Conservation (phyloP, 176 grass and related monocot genomes). For the Coix lacrymajobi region DNA sequence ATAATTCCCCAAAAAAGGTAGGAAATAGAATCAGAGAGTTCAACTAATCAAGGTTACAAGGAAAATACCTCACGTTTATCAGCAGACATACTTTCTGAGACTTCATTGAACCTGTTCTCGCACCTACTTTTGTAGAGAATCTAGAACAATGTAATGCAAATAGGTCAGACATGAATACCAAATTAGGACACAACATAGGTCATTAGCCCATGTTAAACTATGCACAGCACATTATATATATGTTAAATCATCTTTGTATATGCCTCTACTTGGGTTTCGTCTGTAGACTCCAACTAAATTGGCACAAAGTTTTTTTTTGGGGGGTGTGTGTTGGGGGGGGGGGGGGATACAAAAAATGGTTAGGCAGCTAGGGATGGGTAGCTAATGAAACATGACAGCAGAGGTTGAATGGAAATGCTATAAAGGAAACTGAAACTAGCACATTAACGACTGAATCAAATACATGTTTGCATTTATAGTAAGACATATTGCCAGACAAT, state of each 20-base stretch:
- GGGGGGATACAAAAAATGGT: not conserved
- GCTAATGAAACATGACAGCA: not conserved
- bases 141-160: conserved; percentile 31
- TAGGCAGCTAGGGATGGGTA: not conserved
- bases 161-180: conserved; percentile 32
- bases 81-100: conserved; percentile 70
- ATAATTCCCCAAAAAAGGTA: not conserved
- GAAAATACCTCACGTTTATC: conserved; percentile 91
- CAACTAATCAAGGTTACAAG: conserved; percentile 25
- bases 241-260: not conserved
- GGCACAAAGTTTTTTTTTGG: not conserved
- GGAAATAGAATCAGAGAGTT: not conserved
- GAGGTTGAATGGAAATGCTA: conserved; percentile 4
- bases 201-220: not conserved
- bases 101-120: conserved; percentile 94
- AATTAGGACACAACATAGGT: conserved; percentile 16
- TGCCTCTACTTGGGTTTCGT: not conserved
- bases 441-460: conserved; percentile 3
- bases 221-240: not conserved
- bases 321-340: too few relatives aligned
- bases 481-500: conserved; percentile 13
- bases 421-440: conserved; percentile 6
- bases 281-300: not conserved
- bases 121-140: conserved; percentile 99
- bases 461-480: conserved; percentile 17